phyloP scores from a whole-genome alignment of 169 alveolate species.

The Babesia gibsoni region DNA sequence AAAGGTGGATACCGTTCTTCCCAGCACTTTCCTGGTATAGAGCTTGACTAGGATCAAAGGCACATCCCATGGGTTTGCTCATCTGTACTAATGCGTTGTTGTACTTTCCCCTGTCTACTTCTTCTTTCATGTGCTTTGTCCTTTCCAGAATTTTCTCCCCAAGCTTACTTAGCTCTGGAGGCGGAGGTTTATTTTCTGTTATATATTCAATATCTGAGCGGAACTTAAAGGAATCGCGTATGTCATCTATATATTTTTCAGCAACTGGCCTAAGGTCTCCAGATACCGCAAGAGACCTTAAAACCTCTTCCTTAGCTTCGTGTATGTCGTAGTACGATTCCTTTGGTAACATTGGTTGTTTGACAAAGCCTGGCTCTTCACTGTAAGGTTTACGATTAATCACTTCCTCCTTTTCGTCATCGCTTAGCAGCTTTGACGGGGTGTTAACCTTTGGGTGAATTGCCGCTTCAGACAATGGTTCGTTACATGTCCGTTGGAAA shows the following conservation, averaged over 20 bases:
- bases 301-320: constrained; percentile 10
- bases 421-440: constrained; percentile 33
- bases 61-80: constrained; percentile 36
- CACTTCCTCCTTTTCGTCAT: constrained; percentile 13
- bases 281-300: constrained; percentile 18
- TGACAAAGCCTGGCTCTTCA: constrained; percentile 19
- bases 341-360: constrained; percentile 28
- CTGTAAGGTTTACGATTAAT: constrained; percentile 9
- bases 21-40: constrained; percentile 6
- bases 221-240: constrained; percentile 27
- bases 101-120: constrained; percentile 6
- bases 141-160: not conserved
- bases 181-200: not conserved
- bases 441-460: constrained; percentile 27
- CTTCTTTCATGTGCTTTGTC: not conserved
- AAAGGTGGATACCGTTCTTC: constrained; percentile 10
- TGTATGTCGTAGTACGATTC: not conserved
- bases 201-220: constrained; percentile 31
- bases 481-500: constrained; percentile 6
- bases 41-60: not conserved
- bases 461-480: constrained; percentile 19
- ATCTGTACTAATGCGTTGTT: constrained; percentile 16
- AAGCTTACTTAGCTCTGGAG: constrained; percentile 1
- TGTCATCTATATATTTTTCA: not conserved
- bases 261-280: constrained; percentile 15